These are phyloP conservation scores for Candida parachauliodes DNA, from an alignment of 805 yeast species.

Conservation along the genomic window DNA sequence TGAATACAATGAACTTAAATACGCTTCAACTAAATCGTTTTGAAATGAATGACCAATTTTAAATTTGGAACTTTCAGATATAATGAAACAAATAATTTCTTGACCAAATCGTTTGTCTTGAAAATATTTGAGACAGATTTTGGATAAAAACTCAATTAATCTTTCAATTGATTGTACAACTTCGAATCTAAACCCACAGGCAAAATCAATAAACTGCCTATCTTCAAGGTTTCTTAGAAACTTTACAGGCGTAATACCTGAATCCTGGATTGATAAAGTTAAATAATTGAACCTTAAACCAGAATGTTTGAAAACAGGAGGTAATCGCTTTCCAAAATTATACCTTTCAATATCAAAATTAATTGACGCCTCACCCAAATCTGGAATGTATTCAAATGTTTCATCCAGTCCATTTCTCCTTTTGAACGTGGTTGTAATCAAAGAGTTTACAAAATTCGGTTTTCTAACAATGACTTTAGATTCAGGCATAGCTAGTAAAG, in stretches of 20 bases:
- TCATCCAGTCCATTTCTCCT: constrained; percentile 1
- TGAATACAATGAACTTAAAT: not conserved
- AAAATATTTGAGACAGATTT: not conserved
- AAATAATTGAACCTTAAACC: constrained; percentile 3
- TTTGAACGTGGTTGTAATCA: not conserved
- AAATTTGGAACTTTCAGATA: constrained; percentile 1
- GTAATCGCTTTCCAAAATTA: constrained; percentile 1
- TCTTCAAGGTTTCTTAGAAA: constrained; percentile 2
- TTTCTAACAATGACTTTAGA: constrained; percentile 4
- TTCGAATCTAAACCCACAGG: constrained; percentile 8
- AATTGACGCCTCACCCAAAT: constrained; percentile 1
- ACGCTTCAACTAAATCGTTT: constrained; percentile 1
- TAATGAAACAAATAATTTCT: constrained; percentile 4
- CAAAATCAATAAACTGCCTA: constrained; percentile 2
- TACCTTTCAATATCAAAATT: constrained; percentile 4
- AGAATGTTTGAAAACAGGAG: not conserved
- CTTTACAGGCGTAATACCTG: not conserved
- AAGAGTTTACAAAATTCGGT: constrained; percentile 1
- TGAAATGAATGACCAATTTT: not conserved
- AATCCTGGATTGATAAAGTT: not conserved
- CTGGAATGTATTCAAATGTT: not conserved
- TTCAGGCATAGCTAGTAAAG: not conserved
- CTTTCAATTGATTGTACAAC: constrained; percentile 2
- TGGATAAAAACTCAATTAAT: not conserved
- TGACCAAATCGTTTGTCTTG: constrained; percentile 4